Evolutionary conservation across 2,329 filamentous ascomycete species (phyloP), one percentile per base, ranked within the genome.

Genomic region (Cytospora piceae): DNA sequence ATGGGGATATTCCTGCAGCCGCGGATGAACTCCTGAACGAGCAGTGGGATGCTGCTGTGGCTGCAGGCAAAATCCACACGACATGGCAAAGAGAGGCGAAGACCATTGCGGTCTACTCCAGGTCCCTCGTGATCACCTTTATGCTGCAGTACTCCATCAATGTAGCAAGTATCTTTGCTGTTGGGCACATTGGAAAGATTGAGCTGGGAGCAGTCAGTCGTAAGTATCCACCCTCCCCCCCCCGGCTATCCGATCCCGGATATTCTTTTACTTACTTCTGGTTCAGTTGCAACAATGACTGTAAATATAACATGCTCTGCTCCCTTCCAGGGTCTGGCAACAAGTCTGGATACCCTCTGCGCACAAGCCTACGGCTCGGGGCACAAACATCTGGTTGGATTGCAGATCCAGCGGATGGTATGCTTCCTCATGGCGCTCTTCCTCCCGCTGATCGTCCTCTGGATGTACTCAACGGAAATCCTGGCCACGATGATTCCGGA

Each of bases 321-420:
- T 0, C 87, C 92, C 20, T 90, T 92, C 73, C 90, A 93, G 73
- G 91, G 93, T n/a, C 83, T 98, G 17, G 90, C 93, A 0, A 98
- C 94, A 5, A 92, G 90, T 69, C 82, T 98, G 46, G 94, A 98
- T 77, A 98, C 94, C 0, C 87, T 98, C 2, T 97, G 94, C 76
- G 87, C 94, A 0, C 94, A 98, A 77, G 94, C 95, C 0, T 98
- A 96, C 74, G 94, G 95, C 2, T 96, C 92, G 0, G 94, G 94
- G 0, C 91, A 90, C 75, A 96, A 91, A 74, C 91, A 94, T 71
- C 85, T 98, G 6, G 94, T 98, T 14, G 94, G 92, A 1, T 77
- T 95, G 64, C 91, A 95, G 72, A 81, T 93, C 69, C 91, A 95
- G 76, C 83, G 91, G 58, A 94, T 94, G 91, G 81, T 90, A 1